phyloP scores from a whole-genome alignment of 1,284 basidiomycete species.

The Fomes fomentarius region DNA sequence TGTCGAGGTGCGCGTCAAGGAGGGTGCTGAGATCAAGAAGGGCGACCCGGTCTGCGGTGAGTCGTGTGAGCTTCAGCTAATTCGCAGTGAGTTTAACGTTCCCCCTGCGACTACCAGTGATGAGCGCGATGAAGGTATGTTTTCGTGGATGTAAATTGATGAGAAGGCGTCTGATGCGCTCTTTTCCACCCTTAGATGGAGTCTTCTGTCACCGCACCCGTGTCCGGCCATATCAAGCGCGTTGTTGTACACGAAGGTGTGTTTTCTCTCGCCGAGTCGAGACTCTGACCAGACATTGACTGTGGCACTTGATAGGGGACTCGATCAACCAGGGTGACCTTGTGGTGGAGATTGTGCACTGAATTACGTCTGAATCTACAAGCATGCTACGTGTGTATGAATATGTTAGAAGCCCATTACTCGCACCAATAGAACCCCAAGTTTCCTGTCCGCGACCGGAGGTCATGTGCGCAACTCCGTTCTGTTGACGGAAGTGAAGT shows the following conservation, averaged over 20 bases:
- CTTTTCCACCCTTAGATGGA: slow-evolving; percentile 87
- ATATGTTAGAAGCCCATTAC: slow-evolving; percentile 21
- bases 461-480: slow-evolving; percentile 17
- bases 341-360: slow-evolving; percentile 84
- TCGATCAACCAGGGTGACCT: slow-evolving; percentile 90
- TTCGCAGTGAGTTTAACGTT: slow-evolving; percentile 11
- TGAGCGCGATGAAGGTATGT: slow-evolving; percentile 88
- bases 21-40: slow-evolving; percentile 96
- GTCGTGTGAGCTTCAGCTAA: slow-evolving; percentile 29
- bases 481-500: not conserved
- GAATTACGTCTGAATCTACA: slow-evolving; percentile 8
- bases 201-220: slow-evolving; percentile 92
- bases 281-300: slow-evolving; percentile 14
- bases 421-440: slow-evolving; percentile 14
- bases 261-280: slow-evolving; percentile 22
- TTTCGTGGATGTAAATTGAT: slow-evolving; percentile 17
- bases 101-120: slow-evolving; percentile 47
- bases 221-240: slow-evolving; percentile 93
- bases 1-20: slow-evolving; percentile 96
- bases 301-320: slow-evolving; percentile 58
- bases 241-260: slow-evolving; percentile 86
- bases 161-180: slow-evolving; percentile 9
- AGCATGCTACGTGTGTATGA: slow-evolving; percentile 26
- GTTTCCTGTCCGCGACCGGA: not conserved
- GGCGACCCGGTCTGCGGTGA: slow-evolving; percentile 90